Conservation (phyloP, 2,329 filamentous ascomycete genomes). For the Ophiostoma montium region DNA sequence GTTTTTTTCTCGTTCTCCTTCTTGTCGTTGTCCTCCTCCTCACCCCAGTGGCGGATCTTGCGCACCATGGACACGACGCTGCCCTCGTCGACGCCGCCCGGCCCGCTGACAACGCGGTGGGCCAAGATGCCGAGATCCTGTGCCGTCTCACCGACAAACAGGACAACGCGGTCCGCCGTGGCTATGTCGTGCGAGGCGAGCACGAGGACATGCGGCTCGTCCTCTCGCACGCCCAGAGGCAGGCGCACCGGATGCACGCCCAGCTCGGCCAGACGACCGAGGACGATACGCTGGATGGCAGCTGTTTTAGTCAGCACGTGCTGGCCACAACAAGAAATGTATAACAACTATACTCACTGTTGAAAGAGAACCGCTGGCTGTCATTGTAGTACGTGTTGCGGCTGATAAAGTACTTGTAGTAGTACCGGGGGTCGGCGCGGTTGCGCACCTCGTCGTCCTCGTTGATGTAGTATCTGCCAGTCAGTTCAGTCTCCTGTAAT, state of each 20-base stretch:
- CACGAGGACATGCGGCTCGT: conserved; percentile 53
- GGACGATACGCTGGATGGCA: conserved; percentile 47
- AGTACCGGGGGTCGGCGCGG: conserved; percentile 50
- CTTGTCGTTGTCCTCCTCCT: background rate
- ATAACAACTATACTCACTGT: conserved; percentile 36
- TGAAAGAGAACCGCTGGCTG: conserved; percentile 58
- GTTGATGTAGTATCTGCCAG: conserved; percentile 61
- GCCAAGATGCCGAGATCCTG: conserved; percentile 67
- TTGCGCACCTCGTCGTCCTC: conserved; percentile 56
- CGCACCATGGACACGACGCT: conserved; percentile 50
- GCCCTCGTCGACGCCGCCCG: conserved; percentile 55
- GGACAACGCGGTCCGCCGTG: conserved; percentile 46
- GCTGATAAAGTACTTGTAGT: conserved; percentile 62
- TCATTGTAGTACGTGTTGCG: conserved; percentile 67
- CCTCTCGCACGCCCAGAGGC: conserved; percentile 34
- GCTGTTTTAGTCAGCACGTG: conserved; percentile 25
- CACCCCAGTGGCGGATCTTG: background rate
- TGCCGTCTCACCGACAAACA: conserved; percentile 57
- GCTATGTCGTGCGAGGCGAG: conserved; percentile 42
- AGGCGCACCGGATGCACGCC: conserved; percentile 48
- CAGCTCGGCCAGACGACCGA: conserved; percentile 44
- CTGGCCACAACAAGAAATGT: background rate
- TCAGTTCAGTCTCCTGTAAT: background rate
- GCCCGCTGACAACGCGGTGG: conserved; percentile 48
- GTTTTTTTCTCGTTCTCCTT: conserved; percentile 9